Evolutionary conservation across 2,329 filamentous ascomycete genomes (phyloP), one percentile per base, ranked within the genome.

Genomic region (Aspergillus fischeri): DNA sequence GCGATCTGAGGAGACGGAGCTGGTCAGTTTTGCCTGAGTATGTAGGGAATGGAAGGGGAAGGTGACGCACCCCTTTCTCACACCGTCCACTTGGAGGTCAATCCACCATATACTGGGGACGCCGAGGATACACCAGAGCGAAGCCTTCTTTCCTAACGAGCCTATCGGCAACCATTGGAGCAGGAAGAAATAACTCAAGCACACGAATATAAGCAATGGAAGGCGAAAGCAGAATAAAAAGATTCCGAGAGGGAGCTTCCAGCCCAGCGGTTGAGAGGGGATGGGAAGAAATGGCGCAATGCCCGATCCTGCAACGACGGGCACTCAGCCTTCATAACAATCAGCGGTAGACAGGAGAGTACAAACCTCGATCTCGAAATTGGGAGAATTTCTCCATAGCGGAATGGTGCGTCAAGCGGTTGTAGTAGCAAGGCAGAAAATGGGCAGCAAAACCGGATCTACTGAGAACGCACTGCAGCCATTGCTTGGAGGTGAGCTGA

Each of bases 21-120:
- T 24, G n/a, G 14, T 27, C 27, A 11, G 4, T 27, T 7, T 7
- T 8, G 48, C 32, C 7, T 8, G n/a, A 44, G 32, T 17, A 51
- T n/a, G 25, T 14, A 8, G 17, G 2, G 25, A 11, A 58, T 51
- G 45, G 59, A 17, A 11, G 6, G 20, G 45, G 59, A 17, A 11
- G 10, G 20, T 20, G 42, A 70, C 80, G 55, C 73, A 92, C 77
- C 94, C 94, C 77, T 92, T 90, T 76, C 91, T 92, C 54, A 99
- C 94, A 57, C 93, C 93, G 73, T 99, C 94, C 63, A 99, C 91
- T 74, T 97, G 93, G n/a, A 99, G 80, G 75, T 99, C 94, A 56
- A 97, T 88, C 93, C 93, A 97, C 92, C 92, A 97, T 57, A 99
- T 90, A 28, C 94, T 93, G 0, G 92, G 91, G 58, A 96, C 89